Base-by-base conservation (phyloP, 1,284 basidiomycete species). In the Pseudozyma pruni region DNA sequence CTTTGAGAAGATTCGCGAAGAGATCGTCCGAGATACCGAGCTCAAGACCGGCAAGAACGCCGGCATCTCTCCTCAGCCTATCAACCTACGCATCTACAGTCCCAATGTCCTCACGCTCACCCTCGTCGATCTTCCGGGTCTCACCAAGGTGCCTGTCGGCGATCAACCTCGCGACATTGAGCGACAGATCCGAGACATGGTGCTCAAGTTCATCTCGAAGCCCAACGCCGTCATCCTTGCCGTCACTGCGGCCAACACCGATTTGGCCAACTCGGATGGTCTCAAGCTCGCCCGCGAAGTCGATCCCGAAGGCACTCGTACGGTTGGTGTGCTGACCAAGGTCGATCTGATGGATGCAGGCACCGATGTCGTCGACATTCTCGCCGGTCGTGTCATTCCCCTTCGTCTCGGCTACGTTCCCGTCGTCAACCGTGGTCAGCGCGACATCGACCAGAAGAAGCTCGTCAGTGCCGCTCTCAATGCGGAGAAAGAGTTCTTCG, bases 331-430 rank as follows among this genome's bases (percentile, higher is more conserved):
- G 17, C 86, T 98, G 49, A 95, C 94, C 25, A 98, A 98, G 84
- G 88, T 98, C 40, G 95, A 98, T 84, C 87, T 98, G 35, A 98
- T 98, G 95, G 95, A 98, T 80, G 93, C 94, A 11, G 95, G 95
- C 32, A 98, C 95, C 41, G 96, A 98, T 81, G 96, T 95, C 14
- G 86, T 95, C 45, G 96, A 99, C 83, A 90, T 98, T 74, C 88
- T 98, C 41, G 97, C 93, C 0, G 96, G 95, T 34, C 90, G 95
- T 62, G 91, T 97, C 40, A 98, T 98, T 83, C 95, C 95, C 37
- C 88, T 98, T 72, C 98, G 98, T 84, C 87, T 98, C 16, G 95
- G 95, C 40, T 98, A 98, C 84, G 95, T 98, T 69, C 96, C 95
- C 29, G 91, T 98, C 29, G 95, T 98, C 62, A 97, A 97, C 83